Conservation (phyloP, 768 basidiomycete genomes). For the Suillus discolor region DNA sequence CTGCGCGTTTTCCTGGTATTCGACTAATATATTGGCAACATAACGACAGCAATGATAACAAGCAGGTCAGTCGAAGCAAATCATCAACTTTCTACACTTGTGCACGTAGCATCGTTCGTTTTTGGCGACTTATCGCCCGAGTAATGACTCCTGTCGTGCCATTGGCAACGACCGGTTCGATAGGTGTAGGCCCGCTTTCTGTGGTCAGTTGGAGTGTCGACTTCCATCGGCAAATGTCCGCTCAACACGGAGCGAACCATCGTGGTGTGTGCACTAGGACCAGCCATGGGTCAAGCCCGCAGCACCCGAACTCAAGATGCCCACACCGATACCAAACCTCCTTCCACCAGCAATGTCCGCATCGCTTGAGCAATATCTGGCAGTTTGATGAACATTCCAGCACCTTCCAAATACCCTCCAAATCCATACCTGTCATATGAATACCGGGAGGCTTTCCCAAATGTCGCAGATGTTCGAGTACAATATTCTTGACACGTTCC, state of each 20-base stretch:
- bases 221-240: slow-evolving; percentile 34
- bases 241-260: slow-evolving; percentile 32
- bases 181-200: slow-evolving; percentile 20
- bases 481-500: slow-evolving; percentile 88
- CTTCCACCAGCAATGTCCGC: slow-evolving; percentile 45
- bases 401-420: background rate
- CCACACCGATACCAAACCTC: slow-evolving; percentile 68
- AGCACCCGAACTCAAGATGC: slow-evolving; percentile 67
- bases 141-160: slow-evolving; percentile 11
- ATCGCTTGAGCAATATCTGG: slow-evolving; percentile 64
- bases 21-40: background rate
- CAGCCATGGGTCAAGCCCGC: slow-evolving; percentile 65
- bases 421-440: slow-evolving; percentile 76
- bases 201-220: slow-evolving; percentile 25
- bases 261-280: slow-evolving; percentile 71
- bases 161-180: slow-evolving; percentile 17
- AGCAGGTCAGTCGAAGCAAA: background rate
- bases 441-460: slow-evolving; percentile 89
- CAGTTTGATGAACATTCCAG: background rate
- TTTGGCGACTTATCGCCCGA: slow-evolving; percentile 20
- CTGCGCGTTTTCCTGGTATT: background rate
- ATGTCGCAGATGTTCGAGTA: slow-evolving; percentile 86
- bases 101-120: slow-evolving; percentile 21
- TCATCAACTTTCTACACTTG: slow-evolving; percentile 14
- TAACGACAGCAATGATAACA: slow-evolving; percentile 4